Conservation (phyloP, 2,329 filamentous ascomycete species). For the Metarhizium robertsii region DNA sequence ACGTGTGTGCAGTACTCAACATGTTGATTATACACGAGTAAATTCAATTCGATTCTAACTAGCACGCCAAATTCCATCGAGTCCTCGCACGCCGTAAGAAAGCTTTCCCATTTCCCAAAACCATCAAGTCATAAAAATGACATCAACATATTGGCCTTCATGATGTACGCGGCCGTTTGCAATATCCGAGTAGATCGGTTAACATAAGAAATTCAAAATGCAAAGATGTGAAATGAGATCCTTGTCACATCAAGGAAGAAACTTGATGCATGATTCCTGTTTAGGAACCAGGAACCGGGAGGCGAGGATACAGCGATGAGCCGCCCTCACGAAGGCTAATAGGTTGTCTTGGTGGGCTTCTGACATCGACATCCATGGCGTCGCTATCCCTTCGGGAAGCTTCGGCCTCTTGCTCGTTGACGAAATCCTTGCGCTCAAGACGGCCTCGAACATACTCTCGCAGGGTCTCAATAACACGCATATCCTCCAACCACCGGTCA, state of each 20-base stretch:
- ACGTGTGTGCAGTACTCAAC: background rate
- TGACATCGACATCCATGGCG: slow-evolving; percentile 28
- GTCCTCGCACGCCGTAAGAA: background rate
- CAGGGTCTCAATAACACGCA: slow-evolving; percentile 54
- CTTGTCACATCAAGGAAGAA: background rate
- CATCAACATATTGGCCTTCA: background rate
- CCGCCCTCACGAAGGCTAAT: slow-evolving; percentile 19
- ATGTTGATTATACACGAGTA: background rate
- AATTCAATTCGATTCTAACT: background rate
- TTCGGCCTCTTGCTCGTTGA: slow-evolving; percentile 19
- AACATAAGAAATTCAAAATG: background rate
- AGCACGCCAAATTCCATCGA: background rate
- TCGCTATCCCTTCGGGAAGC: slow-evolving; percentile 15
- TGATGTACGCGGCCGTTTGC: background rate
- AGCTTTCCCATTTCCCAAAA: background rate
- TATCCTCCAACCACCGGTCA: slow-evolving; percentile 57
- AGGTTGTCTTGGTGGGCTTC: slow-evolving; percentile 18
- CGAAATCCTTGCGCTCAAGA: slow-evolving; percentile 47
- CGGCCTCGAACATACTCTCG: slow-evolving; percentile 48
- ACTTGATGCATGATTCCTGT: background rate
- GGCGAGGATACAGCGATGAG: slow-evolving; percentile 29
- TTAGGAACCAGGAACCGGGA: slow-evolving; percentile 22
- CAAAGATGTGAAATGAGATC: background rate
- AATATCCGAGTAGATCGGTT: background rate
- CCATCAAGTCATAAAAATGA: background rate